Percentiles rank a stretch among this genome's conserved stretches.
phyloP scores from a whole-genome alignment of 495 filamentous ascomycete species.

The Parmelia sp. region DNA sequence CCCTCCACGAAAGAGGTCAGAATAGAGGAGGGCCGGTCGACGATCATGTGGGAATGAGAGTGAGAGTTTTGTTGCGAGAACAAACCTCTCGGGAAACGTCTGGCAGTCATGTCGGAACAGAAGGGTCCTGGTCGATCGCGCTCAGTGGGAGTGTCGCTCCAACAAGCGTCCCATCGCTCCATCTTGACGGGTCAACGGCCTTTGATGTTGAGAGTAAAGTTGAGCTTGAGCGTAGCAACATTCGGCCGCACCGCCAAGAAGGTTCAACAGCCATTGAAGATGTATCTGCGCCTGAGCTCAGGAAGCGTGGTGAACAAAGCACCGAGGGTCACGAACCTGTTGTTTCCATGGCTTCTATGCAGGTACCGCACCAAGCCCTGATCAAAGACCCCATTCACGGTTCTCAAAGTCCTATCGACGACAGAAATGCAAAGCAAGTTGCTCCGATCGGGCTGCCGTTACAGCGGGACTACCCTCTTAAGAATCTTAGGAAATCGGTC shows the following conservation, averaged over 20 bases:
- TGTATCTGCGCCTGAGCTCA: not conserved
- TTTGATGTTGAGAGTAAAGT: not conserved
- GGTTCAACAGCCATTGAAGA: constrained; percentile 5
- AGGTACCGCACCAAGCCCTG: not conserved
- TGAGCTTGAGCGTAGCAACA: not conserved
- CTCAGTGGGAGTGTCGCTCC: not conserved
- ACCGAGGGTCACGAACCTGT: not conserved
- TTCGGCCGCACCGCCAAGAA: not conserved
- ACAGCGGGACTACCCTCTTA: not conserved
- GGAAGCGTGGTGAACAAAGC: constrained; percentile 2
- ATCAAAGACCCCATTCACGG: not conserved
- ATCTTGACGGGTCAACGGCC: not conserved
- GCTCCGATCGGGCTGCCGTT: not conserved
- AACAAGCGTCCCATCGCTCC: not conserved
- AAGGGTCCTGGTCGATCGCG: not conserved
- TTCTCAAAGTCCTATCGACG: not conserved
- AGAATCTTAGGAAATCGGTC: not conserved
- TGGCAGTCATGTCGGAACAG: not conserved
- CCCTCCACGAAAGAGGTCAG: not conserved
- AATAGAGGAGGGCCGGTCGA: not conserved
- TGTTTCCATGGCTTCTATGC: not conserved
- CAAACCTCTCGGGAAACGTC: not conserved
- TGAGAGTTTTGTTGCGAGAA: not conserved
- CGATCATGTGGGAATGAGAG: not conserved
- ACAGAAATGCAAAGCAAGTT: not conserved